Conservation (phyloP, 1,284 basidiomycete species). For the Taiwanofungus camphoratus region DNA sequence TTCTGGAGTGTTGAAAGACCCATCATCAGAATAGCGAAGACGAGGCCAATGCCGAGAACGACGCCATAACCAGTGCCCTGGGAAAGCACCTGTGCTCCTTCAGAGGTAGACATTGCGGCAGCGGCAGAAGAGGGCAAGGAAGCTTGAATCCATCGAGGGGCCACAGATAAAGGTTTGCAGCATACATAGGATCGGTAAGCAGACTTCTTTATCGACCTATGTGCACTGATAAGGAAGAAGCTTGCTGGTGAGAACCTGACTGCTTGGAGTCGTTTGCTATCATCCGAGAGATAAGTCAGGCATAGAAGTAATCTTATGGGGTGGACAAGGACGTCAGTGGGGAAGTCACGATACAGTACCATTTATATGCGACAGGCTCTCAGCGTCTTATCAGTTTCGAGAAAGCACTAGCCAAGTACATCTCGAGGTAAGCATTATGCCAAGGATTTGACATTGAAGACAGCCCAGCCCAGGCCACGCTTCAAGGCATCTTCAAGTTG, state of each 20-base stretch:
- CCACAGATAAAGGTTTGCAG: too few species aligned
- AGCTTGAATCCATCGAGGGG: too few species aligned
- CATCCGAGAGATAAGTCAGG: not conserved
- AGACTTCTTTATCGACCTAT: not conserved
- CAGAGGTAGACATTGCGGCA: not conserved
- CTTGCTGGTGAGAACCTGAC: not conserved
- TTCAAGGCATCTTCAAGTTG: too few species aligned
- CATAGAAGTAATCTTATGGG: too few species aligned
- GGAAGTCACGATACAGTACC: too few species aligned
- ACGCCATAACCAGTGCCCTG: slow-evolving; percentile 13
- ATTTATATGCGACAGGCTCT: too few species aligned
- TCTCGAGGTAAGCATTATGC: too few species aligned
- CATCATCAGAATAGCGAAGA: slow-evolving; percentile 13
- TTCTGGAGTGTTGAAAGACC: slow-evolving; percentile 9
- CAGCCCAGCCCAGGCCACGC: too few species aligned
- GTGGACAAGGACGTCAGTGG: too few species aligned
- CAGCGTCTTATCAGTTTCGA: too few species aligned
- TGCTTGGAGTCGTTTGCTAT: slow-evolving; percentile 1
- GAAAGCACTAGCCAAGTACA: too few species aligned
- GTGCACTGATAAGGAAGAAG: not conserved
- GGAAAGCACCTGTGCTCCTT: slow-evolving; percentile 6
- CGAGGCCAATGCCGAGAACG: slow-evolving; percentile 10
- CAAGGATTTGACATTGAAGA: too few species aligned
- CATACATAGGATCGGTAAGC: not conserved
- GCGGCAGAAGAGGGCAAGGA: not conserved